phyloP scores from a whole-genome alignment of 495 filamentous ascomycete species.

The Lasiosphaeria hispida region DNA sequence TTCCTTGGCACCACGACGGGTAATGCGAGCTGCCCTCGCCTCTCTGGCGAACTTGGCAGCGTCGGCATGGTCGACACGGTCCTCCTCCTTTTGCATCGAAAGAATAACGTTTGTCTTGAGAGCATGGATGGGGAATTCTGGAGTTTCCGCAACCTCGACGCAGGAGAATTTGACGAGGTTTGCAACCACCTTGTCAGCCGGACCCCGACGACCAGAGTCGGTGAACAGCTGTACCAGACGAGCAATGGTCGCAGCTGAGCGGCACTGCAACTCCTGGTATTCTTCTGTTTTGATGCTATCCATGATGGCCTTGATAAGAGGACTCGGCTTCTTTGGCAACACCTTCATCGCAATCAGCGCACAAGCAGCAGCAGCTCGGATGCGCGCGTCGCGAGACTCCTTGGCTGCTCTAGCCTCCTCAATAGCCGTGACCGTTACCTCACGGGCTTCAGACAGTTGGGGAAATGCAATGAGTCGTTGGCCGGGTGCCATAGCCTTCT shows the following conservation, averaged over 20 bases:
- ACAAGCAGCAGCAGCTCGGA: slow-evolving; percentile 80
- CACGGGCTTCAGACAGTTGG: slow-evolving; percentile 69
- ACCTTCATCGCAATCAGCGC: slow-evolving; percentile 82
- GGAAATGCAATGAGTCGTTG: slow-evolving; percentile 77
- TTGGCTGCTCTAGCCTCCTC: slow-evolving; percentile 75
- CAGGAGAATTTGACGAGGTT: slow-evolving; percentile 97
- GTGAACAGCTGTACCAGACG: slow-evolving; percentile 84
- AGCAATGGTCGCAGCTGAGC: slow-evolving; percentile 80
- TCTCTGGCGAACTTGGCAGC: slow-evolving; percentile 84
- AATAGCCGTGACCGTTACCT: slow-evolving; percentile 66
- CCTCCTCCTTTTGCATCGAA: slow-evolving; percentile 94
- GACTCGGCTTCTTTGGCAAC: slow-evolving; percentile 85
- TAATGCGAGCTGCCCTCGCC: slow-evolving; percentile 80
- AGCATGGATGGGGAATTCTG: slow-evolving; percentile 82
- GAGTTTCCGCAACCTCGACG: slow-evolving; percentile 94
- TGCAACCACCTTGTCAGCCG: slow-evolving; percentile 88
- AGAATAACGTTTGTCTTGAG: slow-evolving; percentile 73
- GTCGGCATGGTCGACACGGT: slow-evolving; percentile 87
- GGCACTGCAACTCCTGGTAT: slow-evolving; percentile 82
- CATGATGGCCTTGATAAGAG: slow-evolving; percentile 94
- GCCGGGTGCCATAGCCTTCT: slow-evolving; percentile 77
- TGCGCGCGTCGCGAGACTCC: slow-evolving; percentile 78
- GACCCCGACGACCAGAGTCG: slow-evolving; percentile 66
- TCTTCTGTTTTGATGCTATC: slow-evolving; percentile 96
- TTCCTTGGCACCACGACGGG: slow-evolving; percentile 88